Conservation (phyloP, 495 filamentous ascomycete species). For the Penicillium ochrochloron region DNA sequence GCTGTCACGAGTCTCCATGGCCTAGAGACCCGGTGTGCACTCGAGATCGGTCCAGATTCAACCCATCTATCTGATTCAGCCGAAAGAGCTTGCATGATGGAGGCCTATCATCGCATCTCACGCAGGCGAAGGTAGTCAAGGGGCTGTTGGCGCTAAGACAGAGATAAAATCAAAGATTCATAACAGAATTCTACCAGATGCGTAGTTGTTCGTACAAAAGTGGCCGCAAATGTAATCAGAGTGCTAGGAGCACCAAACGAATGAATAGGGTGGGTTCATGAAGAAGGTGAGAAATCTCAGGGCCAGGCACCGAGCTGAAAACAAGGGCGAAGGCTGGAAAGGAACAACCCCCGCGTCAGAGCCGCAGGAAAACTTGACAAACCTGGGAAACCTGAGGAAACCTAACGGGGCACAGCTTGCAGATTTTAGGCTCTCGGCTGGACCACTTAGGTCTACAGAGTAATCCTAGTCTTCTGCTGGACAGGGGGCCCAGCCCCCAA, state of each 20-base stretch:
- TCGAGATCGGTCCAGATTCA: neutral
- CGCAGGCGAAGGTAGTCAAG: neutral
- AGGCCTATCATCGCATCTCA: slow-evolving; percentile 7
- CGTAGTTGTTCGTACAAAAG: neutral
- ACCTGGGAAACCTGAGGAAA: neutral
- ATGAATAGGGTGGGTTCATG: slow-evolving; percentile 1
- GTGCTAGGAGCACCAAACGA: neutral
- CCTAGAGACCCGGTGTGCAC: slow-evolving; percentile 6
- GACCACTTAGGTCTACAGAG: slow-evolving; percentile 1
- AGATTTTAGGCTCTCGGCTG: slow-evolving; percentile 8
- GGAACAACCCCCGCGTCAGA: neutral
- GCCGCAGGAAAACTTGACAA: slow-evolving; percentile 1
- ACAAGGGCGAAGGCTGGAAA: neutral
- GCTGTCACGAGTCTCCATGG: slow-evolving; percentile 25
- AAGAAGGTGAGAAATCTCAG: slow-evolving; percentile 7
- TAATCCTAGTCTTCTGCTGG: neutral
- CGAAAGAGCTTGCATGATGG: slow-evolving; percentile 9
- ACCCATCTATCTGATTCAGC: slow-evolving; percentile 9
- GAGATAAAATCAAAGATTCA: neutral
- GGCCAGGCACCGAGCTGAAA: neutral
- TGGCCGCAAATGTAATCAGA: neutral
- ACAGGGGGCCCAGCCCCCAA: slow-evolving; percentile 7
- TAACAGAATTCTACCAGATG: neutral
- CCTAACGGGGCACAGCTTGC: slow-evolving; percentile 5
- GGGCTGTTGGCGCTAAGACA: neutral